Evolutionary conservation across 2,329 filamentous ascomycete species (phyloP).

Genomic region (Talaromyces sp.): DNA sequence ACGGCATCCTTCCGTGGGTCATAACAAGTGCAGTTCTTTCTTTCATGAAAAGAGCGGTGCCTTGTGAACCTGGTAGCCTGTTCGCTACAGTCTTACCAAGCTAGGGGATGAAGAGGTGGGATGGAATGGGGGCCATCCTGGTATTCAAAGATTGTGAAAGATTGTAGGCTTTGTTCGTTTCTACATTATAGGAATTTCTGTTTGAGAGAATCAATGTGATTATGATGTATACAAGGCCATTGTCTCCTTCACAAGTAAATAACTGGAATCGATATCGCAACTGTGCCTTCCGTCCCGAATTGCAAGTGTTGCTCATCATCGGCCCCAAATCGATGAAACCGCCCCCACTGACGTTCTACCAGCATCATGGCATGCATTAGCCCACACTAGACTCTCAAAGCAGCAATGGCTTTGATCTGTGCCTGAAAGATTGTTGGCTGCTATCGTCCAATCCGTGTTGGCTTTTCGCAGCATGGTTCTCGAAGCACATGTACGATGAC

Average conservation of each 20-base stretch:
- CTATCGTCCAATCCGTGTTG: conserved; percentile 6
- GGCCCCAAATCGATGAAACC: conserved; percentile 14
- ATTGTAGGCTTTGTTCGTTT: not conserved
- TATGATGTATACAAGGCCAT: not conserved
- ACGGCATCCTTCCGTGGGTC: not conserved
- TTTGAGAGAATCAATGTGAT: not conserved
- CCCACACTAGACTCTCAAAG: not conserved
- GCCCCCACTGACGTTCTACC: conserved; percentile 11
- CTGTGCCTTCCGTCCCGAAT: not conserved
- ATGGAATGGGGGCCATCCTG: not conserved
- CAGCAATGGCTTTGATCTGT: not conserved
- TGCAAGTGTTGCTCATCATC: not conserved
- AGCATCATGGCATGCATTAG: conserved; percentile 11
- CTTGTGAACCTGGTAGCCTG: not conserved
- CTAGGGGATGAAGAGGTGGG: not conserved
- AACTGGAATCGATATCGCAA: not conserved
- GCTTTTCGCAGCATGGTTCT: not conserved
- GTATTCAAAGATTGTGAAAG: not conserved
- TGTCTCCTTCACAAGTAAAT: not conserved
- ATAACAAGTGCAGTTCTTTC: not conserved
- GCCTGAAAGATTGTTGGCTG: not conserved
- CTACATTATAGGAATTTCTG: not conserved
- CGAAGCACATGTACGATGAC: not conserved
- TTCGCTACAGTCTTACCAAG: not conserved
- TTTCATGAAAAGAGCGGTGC: not conserved